Percentiles rank a stretch among this genome's conserved stretches.
Conservation (phyloP, 768 basidiomycete genomes). For the Phylloporus sp. region DNA sequence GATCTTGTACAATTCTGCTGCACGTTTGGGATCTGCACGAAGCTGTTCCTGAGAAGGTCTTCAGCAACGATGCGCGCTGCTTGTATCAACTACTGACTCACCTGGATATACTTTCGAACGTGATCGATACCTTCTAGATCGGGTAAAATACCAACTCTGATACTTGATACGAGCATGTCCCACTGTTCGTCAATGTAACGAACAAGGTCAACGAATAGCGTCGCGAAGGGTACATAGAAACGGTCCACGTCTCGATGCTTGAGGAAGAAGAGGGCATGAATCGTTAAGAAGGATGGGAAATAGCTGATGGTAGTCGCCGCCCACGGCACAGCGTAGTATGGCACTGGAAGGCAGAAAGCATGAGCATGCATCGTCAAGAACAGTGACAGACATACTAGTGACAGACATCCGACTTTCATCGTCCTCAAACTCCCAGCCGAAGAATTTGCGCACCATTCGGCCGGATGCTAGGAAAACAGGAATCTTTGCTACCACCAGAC, state of each 20-base stretch:
- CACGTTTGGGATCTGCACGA: constrained; percentile 12
- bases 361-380: no score
- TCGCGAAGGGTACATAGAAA: no score
- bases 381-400: no score
- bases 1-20: constrained; percentile 15
- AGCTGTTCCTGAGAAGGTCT: constrained; percentile 15
- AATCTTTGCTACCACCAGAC: no score
- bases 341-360: constrained; percentile 6
- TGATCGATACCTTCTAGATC: constrained; percentile 10
- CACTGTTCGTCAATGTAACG: constrained; percentile 15
- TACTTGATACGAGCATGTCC: constrained; percentile 15
- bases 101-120: constrained; percentile 15
- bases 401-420: no score
- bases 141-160: constrained; percentile 15
- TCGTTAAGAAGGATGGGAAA: constrained; percentile 16
- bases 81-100: no score
- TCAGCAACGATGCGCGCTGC: no score
- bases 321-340: constrained; percentile 11
- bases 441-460: no score
- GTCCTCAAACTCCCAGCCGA: no score
- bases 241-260: no score
- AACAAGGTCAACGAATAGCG: constrained; percentile 12
- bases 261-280: no score
- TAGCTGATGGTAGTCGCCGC: constrained; percentile 13
- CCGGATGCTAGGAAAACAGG: no score